Conservation (phyloP, 345 rosid genomes). For the Acer negundo region DNA sequence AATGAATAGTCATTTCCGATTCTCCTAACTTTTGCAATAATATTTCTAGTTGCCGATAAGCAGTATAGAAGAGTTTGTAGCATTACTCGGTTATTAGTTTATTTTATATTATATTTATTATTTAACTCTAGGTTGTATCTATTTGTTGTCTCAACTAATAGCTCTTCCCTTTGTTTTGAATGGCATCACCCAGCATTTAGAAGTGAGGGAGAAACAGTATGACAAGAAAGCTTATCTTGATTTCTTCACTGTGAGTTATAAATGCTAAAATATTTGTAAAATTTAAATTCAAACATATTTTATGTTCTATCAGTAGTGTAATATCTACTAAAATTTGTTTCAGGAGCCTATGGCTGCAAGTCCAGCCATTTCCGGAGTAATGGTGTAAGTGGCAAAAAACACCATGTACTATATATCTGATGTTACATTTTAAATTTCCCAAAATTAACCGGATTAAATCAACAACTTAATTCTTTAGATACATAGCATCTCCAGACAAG, state of each 20-base stretch:
- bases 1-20: not conserved
- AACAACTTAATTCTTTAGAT: constrained; percentile 41
- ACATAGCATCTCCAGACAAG: constrained; percentile 80
- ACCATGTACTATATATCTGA: not conserved
- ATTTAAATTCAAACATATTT: not conserved
- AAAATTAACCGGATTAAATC: constrained; percentile 10
- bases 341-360: constrained; percentile 65
- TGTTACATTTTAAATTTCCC: not conserved
- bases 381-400: constrained; percentile 64
- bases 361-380: constrained; percentile 74
- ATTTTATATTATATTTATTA: not conserved
- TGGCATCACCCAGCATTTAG: constrained; percentile 52
- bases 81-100: not conserved
- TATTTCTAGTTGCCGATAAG: not conserved
- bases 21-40: not conserved
- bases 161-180: constrained; percentile 9
- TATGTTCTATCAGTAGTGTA: constrained; percentile 8
- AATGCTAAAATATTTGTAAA: not conserved
- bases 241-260: constrained; percentile 69
- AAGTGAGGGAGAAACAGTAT: constrained; percentile 92
- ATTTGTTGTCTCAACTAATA: constrained; percentile 5
- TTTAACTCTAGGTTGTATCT: not conserved
- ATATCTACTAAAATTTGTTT: constrained; percentile 26
- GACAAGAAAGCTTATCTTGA: constrained; percentile 80
- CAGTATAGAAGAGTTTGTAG: not conserved